A percentile compares a stretch with the other conserved stretches of the same genome.
phyloP scores from a whole-genome alignment of 192 early-diverging fungal species.

The Cetraspora pellucida region DNA sequence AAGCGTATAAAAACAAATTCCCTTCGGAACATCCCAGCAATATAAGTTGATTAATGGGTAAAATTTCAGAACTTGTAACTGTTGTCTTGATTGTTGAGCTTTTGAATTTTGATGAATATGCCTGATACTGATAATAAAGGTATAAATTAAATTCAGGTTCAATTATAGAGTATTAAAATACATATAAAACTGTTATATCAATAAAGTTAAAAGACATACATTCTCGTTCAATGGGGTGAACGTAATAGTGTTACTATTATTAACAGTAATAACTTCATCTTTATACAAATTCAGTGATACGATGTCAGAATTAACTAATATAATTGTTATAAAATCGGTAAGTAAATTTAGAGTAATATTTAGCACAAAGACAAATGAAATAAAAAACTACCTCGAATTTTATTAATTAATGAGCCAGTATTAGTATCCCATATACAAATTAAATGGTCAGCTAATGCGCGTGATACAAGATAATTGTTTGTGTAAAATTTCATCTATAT shows the following conservation, averaged over 20 bases:
- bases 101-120: constrained; percentile 64
- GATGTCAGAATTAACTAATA: constrained; percentile 45
- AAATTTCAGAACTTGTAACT: constrained; percentile 53
- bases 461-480: constrained; percentile 55
- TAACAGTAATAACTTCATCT: constrained; percentile 61
- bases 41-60: constrained; percentile 60
- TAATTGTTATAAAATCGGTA: background rate
- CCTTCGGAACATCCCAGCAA: constrained; percentile 61
- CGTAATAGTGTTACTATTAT: constrained; percentile 59
- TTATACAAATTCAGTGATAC: constrained; percentile 61
- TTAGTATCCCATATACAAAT: constrained; percentile 62
- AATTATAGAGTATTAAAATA: background rate
- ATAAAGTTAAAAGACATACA: constrained; percentile 39
- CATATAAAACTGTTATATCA: background rate
- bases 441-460: constrained; percentile 57
- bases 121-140: constrained; percentile 44
- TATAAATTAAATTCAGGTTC: background rate
- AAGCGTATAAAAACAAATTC: constrained; percentile 61
- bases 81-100: constrained; percentile 55
- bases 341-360: background rate
- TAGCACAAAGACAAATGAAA: background rate
- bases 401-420: constrained; percentile 51
- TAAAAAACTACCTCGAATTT: constrained; percentile 46
- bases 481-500: constrained; percentile 60
- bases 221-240: constrained; percentile 65